These are phyloP conservation scores for Talaromyces trachyspermus DNA, from an alignment of 495 filamentous ascomycete species.

Conservation along the genomic window DNA sequence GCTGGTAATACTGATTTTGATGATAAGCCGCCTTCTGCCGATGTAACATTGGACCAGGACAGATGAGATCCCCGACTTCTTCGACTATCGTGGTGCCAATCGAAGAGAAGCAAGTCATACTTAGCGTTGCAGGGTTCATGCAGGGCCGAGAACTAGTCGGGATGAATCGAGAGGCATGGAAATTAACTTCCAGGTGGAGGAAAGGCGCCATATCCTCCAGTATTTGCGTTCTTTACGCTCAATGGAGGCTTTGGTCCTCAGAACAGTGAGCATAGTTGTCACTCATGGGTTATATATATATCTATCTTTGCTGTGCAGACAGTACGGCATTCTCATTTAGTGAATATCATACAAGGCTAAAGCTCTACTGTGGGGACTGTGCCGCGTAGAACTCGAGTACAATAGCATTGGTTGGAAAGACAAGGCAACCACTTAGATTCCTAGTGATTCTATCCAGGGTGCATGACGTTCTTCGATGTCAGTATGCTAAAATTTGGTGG, in stretches of 20 bases:
- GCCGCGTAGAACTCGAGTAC: constrained; percentile 2
- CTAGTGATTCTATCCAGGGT: neutral
- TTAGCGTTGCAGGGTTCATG: neutral
- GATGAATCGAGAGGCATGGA: neutral
- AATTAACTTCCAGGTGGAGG: neutral
- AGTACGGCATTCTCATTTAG: neutral
- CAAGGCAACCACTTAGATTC: neutral
- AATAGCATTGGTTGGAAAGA: neutral
- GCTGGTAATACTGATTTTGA: neutral
- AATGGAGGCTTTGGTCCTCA: neutral
- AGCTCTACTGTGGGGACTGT: neutral
- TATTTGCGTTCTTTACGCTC: neutral
- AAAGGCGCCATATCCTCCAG: neutral
- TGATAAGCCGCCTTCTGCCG: neutral
- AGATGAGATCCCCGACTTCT: neutral
- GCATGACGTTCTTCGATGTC: neutral
- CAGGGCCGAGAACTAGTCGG: neutral
- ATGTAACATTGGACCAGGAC: neutral
- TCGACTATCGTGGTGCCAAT: neutral
- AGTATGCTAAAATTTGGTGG: neutral
- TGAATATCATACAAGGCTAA: neutral
- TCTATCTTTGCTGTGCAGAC: neutral
- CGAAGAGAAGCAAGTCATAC: neutral
- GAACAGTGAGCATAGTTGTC: neutral
- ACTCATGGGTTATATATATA: neutral